A percentile compares a stretch with the other conserved stretches of the same genome.
phyloP scores from a whole-genome alignment of 2,329 filamentous ascomycete genomes.

The Zalaria sp. region DNA sequence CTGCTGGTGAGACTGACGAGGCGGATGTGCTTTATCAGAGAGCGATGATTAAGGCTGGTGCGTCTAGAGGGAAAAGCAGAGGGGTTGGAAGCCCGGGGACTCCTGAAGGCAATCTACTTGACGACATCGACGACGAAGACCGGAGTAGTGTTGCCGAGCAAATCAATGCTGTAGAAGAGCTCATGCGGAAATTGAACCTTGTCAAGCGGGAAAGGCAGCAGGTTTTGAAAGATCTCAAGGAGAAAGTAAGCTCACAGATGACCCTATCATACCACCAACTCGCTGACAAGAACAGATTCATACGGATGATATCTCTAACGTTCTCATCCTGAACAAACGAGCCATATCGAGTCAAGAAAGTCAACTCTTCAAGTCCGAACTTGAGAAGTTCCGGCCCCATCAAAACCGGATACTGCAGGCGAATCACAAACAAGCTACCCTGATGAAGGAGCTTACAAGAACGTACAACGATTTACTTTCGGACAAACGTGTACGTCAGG shows the following conservation, averaged over 20 bases:
- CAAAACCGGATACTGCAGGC: conserved; percentile 85
- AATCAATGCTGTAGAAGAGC: conserved; percentile 75
- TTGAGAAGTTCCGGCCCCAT: conserved; percentile 94
- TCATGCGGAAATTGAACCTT: conserved; percentile 79
- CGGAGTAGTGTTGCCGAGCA: conserved; percentile 76
- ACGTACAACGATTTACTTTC: conserved; percentile 80
- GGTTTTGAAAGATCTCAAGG: conserved; percentile 90
- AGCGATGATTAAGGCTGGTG: conserved; percentile 66
- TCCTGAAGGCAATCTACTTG: conserved; percentile 66
- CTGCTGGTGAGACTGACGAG: conserved; percentile 73
- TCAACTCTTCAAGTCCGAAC: conserved; percentile 83
- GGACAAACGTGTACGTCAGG: conserved; percentile 82
- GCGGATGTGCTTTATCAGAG: conserved; percentile 80
- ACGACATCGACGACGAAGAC: conserved; percentile 81
- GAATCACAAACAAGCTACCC: conserved; percentile 82
- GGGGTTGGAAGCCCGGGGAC: conserved; percentile 41
- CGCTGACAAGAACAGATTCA: conserved; percentile 49
- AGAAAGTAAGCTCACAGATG: conserved; percentile 53
- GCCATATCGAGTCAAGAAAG: conserved; percentile 82
- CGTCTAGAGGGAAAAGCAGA: conserved; percentile 40
- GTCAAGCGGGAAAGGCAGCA: conserved; percentile 86
- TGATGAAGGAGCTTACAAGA: conserved; percentile 88
- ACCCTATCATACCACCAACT: not conserved
- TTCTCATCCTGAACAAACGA: conserved; percentile 96
- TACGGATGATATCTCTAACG: conserved; percentile 93